A percentile compares a stretch with the other conserved stretches of the same genome.
Evolutionary conservation across 129 eudicot species (phyloP).

Genomic region (Logfia minima): DNA sequence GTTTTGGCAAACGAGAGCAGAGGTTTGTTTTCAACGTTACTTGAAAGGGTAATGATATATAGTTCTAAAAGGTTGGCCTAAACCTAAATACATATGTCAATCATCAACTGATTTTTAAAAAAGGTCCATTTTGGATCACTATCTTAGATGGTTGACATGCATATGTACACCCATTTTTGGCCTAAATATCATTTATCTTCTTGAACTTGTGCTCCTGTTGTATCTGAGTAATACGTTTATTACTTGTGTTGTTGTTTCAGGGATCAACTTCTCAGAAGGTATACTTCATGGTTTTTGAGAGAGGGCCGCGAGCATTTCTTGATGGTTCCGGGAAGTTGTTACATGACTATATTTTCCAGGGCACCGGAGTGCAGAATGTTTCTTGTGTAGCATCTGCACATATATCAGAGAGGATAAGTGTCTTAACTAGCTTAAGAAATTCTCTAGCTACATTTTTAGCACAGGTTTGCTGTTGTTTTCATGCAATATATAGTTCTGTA

Average conservation of each 20-base stretch:
- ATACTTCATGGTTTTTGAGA: constrained; percentile 80
- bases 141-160: not conserved
- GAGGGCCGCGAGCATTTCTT: constrained; percentile 86
- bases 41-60: not conserved
- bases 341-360: constrained; percentile 58
- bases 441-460: constrained; percentile 82
- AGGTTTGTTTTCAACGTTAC: constrained; percentile 44
- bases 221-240: not conserved
- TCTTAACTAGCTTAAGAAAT: constrained; percentile 68
- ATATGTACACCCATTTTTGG: not conserved
- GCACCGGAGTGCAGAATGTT: constrained; percentile 64
- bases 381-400: constrained; percentile 61
- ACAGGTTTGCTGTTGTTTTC: constrained; percentile 46
- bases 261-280: constrained; percentile 70
- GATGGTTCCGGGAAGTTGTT: constrained; percentile 59
- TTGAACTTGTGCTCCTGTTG: not conserved
- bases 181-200: not conserved
- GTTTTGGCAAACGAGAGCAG: constrained; percentile 82
- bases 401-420: constrained; percentile 75
- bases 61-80: too few species aligned
- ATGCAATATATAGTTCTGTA: not conserved
- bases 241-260: constrained; percentile 38
- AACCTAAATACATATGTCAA: not conserved
- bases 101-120: too few species aligned
- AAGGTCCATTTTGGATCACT: not conserved